These are phyloP conservation scores for Diaporthe citri DNA, from an alignment of 2,329 filamentous ascomycete species.

Conservation along the genomic window DNA sequence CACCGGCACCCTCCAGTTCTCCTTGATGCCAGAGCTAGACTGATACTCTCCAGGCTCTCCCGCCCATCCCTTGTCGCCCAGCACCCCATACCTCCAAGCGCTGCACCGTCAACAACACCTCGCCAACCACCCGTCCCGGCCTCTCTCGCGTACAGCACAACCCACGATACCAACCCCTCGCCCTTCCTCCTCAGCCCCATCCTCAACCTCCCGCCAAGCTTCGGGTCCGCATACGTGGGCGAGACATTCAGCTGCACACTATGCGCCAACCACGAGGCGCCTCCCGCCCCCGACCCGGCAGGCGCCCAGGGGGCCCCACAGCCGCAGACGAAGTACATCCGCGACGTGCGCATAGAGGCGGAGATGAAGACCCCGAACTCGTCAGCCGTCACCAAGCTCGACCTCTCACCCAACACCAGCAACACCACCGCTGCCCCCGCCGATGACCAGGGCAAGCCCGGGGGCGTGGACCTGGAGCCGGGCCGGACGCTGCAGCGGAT, in stretches of 20 bases:
- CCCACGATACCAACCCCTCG: slow-evolving; percentile 60
- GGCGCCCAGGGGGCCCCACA: slow-evolving; percentile 23
- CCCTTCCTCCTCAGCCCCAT: slow-evolving; percentile 72
- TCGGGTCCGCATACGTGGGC: slow-evolving; percentile 95
- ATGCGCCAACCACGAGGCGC: slow-evolving; percentile 90
- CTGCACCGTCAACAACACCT: slow-evolving; percentile 53
- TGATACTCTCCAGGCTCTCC: slow-evolving; percentile 73
- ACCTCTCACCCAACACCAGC: slow-evolving; percentile 61
- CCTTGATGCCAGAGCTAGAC: slow-evolving; percentile 32
- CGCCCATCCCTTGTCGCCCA: slow-evolving; percentile 82
- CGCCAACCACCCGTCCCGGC: slow-evolving; percentile 68
- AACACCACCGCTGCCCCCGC: slow-evolving; percentile 27
- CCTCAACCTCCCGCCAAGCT: slow-evolving; percentile 88
- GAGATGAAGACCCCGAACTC: slow-evolving; percentile 93
- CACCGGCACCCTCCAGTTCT: not conserved
- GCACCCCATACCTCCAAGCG: slow-evolving; percentile 67
- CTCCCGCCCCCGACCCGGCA: slow-evolving; percentile 40
- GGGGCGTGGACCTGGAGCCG: slow-evolving; percentile 64
- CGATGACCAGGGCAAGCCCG: slow-evolving; percentile 38
- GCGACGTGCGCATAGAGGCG: slow-evolving; percentile 84
- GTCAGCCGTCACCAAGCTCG: slow-evolving; percentile 70
- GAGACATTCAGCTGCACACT: slow-evolving; percentile 95
- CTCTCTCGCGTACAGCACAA: slow-evolving; percentile 77
- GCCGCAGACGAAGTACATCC: slow-evolving; percentile 65
- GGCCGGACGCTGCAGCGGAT: slow-evolving; percentile 83